phyloP scores from a whole-genome alignment of 768 basidiomycete genomes.

The Lentinus tigrinus region DNA sequence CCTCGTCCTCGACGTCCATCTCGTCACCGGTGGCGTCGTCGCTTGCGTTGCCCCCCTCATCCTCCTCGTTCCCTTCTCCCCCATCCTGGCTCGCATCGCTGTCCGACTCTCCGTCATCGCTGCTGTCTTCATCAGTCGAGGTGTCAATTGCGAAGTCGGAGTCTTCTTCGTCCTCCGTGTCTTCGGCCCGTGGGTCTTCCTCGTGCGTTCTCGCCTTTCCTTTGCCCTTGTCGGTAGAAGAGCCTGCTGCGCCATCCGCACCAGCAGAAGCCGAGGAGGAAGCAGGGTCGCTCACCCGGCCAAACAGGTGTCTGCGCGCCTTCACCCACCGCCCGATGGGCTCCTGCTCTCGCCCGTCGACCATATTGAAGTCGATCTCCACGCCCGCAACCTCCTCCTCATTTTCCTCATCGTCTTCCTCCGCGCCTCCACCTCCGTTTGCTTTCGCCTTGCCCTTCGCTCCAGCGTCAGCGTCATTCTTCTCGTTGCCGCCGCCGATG shows the following conservation, averaged over 20 bases:
- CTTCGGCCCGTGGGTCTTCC: constrained; percentile 20
- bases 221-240: neutral
- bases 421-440: neutral
- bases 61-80: constrained; percentile 11
- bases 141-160: constrained; percentile 28
- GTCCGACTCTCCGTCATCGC: constrained; percentile 35
- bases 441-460: neutral
- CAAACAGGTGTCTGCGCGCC: constrained; percentile 55
- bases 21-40: constrained; percentile 11
- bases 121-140: constrained; percentile 15
- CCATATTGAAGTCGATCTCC: constrained; percentile 69
- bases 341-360: constrained; percentile 69
- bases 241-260: constrained; percentile 1
- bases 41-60: constrained; percentile 13
- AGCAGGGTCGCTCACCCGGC: constrained; percentile 23
- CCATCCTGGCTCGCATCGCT: constrained; percentile 30
- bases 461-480: neutral
- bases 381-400: constrained; percentile 46
- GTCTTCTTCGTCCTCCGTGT: constrained; percentile 32
- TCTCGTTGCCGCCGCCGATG: constrained; percentile 25
- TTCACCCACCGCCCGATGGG: constrained; percentile 68
- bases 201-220: constrained; percentile 13
- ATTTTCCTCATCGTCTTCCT: constrained; percentile 20
- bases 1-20: neutral
- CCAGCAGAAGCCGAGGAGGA: neutral